Percentiles rank a stretch among this genome's conserved stretches.
Conservation (phyloP, 768 basidiomycete genomes). For the Termitomyces titanicus region DNA sequence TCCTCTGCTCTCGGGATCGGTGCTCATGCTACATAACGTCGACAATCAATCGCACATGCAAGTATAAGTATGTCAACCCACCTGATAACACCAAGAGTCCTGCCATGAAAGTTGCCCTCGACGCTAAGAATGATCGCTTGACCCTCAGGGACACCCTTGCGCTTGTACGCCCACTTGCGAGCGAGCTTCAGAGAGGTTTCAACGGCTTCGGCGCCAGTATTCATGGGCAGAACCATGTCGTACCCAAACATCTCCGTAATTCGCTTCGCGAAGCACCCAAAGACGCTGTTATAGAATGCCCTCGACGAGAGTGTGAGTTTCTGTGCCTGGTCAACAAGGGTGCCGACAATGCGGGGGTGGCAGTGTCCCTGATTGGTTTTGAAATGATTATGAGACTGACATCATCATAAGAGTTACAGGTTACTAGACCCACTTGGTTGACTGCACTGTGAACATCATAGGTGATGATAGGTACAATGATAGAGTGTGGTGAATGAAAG, state of each 20-base stretch:
- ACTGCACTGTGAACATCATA: constrained; percentile 56
- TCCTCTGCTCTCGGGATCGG: constrained; percentile 82
- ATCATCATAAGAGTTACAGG: not conserved
- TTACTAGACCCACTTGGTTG: constrained; percentile 64
- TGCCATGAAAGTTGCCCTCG: constrained; percentile 92
- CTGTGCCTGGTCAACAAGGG: constrained; percentile 81
- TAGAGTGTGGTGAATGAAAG: constrained; percentile 1
- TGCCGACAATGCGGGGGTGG: constrained; percentile 81
- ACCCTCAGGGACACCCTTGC: constrained; percentile 78
- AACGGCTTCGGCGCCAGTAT: constrained; percentile 98
- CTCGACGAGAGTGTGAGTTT: constrained; percentile 91
- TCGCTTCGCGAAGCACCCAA: constrained; percentile 86
- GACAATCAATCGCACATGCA: constrained; percentile 1
- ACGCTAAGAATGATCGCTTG: constrained; percentile 85
- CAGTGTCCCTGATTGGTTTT: constrained; percentile 67
- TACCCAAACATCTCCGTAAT: constrained; percentile 84
- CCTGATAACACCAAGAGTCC: constrained; percentile 88
- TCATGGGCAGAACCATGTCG: constrained; percentile 98
- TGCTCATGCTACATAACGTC: constrained; percentile 68
- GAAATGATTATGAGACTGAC: not conserved
- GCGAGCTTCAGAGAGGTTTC: constrained; percentile 97
- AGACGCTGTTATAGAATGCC: constrained; percentile 92
- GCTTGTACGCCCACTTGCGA: constrained; percentile 93
- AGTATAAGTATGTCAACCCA: constrained; percentile 22
- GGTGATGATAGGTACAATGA: constrained; percentile 5